These are phyloP conservation scores for Bassia scoparia DNA, from an alignment of 148 eudicot species.

Conservation along the genomic window DNA sequence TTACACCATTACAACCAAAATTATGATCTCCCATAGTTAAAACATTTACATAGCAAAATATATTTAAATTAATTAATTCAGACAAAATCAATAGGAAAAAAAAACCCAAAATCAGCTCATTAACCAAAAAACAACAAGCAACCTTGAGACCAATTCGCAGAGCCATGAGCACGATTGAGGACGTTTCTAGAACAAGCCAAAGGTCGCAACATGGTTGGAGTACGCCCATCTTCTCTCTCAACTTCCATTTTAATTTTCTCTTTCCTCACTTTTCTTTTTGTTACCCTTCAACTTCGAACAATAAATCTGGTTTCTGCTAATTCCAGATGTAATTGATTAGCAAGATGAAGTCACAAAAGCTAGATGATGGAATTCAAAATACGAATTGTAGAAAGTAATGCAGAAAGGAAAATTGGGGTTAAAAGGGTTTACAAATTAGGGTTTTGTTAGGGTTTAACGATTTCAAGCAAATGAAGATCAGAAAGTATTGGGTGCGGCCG, in stretches of 20 bases:
- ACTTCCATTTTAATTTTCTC: constrained; percentile 8
- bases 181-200: constrained; percentile 52
- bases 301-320: neutral
- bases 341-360: neutral
- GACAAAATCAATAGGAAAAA: neutral
- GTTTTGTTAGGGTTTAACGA: neutral
- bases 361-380: neutral
- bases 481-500: no score
- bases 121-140: constrained; percentile 13
- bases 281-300: neutral
- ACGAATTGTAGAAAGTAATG: neutral
- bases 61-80: no score
- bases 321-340: no score
- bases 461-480: no score
- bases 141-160: constrained; percentile 93
- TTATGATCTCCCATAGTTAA: no score
- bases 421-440: neutral
- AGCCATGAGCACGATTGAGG: constrained; percentile 85
- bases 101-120: no score
- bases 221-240: constrained; percentile 47
- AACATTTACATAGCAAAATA: no score
- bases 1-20: no score
- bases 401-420: neutral
- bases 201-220: constrained; percentile 68
- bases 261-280: neutral